phyloP scores from a whole-genome alignment of 768 basidiomycete genomes.

The Stropharia rugosoannulata region DNA sequence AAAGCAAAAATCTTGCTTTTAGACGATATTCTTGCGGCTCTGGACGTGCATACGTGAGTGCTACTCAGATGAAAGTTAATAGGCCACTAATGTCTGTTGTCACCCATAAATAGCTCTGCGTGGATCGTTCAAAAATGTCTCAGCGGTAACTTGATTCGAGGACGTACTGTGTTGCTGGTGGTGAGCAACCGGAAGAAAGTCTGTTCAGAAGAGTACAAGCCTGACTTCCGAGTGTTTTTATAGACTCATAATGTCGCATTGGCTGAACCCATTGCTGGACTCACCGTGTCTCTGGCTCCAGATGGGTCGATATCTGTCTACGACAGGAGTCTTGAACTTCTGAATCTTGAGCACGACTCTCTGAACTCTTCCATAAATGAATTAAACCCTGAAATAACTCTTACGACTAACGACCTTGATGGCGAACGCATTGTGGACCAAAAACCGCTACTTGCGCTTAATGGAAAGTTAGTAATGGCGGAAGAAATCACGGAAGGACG shows the following conservation, averaged over 20 bases:
- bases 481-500: slow-evolving; percentile 53
- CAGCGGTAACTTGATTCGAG: slow-evolving; percentile 66
- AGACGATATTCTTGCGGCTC: slow-evolving; percentile 69
- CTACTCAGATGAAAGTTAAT: background rate
- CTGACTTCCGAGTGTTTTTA: background rate
- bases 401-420: background rate
- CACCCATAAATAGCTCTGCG: slow-evolving; percentile 54
- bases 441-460: background rate
- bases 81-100: background rate
- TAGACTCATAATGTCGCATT: slow-evolving; percentile 50
- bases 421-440: background rate
- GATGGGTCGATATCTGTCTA: slow-evolving; percentile 51
- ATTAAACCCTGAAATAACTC: no score
- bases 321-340: slow-evolving; percentile 24
- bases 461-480: slow-evolving; percentile 57
- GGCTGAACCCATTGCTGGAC: slow-evolving; percentile 46
- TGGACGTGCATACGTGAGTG: slow-evolving; percentile 40
- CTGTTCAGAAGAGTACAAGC: background rate
- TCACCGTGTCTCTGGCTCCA: slow-evolving; percentile 48
- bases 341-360: background rate
- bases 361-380: no score
- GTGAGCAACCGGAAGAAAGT: slow-evolving; percentile 26
- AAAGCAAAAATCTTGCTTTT: slow-evolving; percentile 59
- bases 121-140: slow-evolving; percentile 81
- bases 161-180: slow-evolving; percentile 80